Evolutionary conservation across 805 yeast genomes (phyloP), one percentile per base, ranked within the genome.

Genomic region (Wickerhamiella shivajii): DNA sequence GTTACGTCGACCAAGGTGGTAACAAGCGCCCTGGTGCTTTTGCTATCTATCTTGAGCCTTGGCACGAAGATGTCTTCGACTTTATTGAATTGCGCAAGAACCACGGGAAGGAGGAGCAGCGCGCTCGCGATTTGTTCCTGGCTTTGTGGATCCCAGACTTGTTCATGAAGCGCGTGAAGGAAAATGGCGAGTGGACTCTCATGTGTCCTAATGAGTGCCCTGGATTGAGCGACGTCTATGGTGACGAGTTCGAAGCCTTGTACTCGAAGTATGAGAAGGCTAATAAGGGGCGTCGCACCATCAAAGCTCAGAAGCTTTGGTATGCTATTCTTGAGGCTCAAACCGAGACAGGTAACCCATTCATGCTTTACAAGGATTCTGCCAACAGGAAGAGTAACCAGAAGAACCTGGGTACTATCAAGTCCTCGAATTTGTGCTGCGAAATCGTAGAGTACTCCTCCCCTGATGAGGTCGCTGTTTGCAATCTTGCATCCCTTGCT

Each of bases 1-100:
- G 95, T 46, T 87, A 85, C 51, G 97, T 87, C 26, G 97, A 87
- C 50, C 98, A 87, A 64, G 98, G 98, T 42, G 97, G 97, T 36
- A 87, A 87, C 60, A 85, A 85, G 58, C 67, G 98, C 50, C 98
- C 98, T 0, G 97, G 97, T 41, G 98, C 98, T 3, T 79, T 87
- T 57, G 94, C 95, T 22, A 59, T 84, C 23, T 87, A 85, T 57
- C 56, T 87, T 23, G 98, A 87, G 59, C 96, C 98, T 36, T 87
- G 98, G 98, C 98, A 87, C 53, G 70, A 78, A 8, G 98, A 87
- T 49, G 66, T 87, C 22, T 77, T 81, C 54, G 93, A 79, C 39
- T 77, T 87, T 49, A 56, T 87, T 34, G 87, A 85, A 39, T 63
- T 87, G 44, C 71, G 90, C 50, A 85, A 87, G 60, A 87, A 84